phyloP scores from a whole-genome alignment of 75 land plant genomes.

The Cryptomeria japonica region DNA sequence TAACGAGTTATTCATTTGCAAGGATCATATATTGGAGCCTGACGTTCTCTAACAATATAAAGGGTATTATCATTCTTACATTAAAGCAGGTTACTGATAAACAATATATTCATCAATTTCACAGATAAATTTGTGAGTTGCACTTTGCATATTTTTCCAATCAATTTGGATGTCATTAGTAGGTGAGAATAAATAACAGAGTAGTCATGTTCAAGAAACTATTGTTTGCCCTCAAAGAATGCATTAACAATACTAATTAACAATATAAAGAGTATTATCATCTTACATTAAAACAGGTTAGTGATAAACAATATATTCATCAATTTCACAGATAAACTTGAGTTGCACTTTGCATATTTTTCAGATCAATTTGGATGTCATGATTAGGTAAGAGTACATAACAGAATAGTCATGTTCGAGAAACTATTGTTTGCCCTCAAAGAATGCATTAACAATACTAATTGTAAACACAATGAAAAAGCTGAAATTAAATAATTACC shows the following conservation, averaged over 20 bases:
- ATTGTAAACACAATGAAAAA: background rate
- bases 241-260: background rate
- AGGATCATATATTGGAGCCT: background rate
- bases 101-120: background rate
- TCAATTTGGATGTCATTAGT: background rate
- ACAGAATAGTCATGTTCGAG: background rate
- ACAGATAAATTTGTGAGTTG: background rate
- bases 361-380: background rate
- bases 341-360: background rate
- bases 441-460: background rate
- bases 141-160: background rate
- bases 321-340: background rate
- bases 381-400: background rate
- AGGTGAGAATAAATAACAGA: background rate
- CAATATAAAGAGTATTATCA: too few species aligned
- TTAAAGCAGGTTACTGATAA: background rate
- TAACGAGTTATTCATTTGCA: background rate
- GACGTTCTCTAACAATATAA: background rate
- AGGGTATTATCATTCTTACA: background rate
- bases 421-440: background rate
- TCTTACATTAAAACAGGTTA: too few species aligned
- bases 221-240: background rate
- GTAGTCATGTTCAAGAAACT: background rate
- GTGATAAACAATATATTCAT: background rate
- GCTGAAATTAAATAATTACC: background rate